phyloP scores from a whole-genome alignment of 2,329 filamentous ascomycete species.

The Xylogone sp. region DNA sequence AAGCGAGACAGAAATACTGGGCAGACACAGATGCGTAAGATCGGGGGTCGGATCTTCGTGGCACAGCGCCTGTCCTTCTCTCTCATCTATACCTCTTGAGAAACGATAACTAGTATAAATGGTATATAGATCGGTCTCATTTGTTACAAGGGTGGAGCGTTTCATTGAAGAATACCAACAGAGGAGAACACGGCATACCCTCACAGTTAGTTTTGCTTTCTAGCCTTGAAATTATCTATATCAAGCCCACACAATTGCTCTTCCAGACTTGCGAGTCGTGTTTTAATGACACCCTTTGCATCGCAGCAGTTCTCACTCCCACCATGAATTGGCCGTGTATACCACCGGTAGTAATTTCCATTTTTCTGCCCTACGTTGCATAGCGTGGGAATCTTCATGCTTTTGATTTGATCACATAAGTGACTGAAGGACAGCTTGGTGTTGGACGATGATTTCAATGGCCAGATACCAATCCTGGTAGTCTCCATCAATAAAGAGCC shows the following conservation, averaged over 20 bases:
- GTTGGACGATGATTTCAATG: not conserved
- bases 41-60: not conserved
- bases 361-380: not conserved
- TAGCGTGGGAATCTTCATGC: not conserved
- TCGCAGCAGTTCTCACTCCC: not conserved
- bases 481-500: no score
- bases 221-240: not conserved
- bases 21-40: not conserved
- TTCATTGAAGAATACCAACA: no score
- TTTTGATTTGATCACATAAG: not conserved
- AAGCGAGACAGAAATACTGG: slow-evolving; percentile 5
- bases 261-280: not conserved
- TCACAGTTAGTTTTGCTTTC: not conserved
- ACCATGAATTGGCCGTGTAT: not conserved
- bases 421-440: not conserved
- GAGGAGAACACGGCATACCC: no score
- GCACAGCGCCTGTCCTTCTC: not conserved
- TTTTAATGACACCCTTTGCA: not conserved
- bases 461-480: no score
- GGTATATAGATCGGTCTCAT: no score
- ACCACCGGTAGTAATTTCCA: not conserved
- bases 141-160: no score
- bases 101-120: no score
- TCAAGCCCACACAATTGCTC: not conserved
- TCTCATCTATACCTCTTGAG: no score